Conservation (phyloP, 1,139 yeast genomes). For the Yamadazyma sp. region DNA sequence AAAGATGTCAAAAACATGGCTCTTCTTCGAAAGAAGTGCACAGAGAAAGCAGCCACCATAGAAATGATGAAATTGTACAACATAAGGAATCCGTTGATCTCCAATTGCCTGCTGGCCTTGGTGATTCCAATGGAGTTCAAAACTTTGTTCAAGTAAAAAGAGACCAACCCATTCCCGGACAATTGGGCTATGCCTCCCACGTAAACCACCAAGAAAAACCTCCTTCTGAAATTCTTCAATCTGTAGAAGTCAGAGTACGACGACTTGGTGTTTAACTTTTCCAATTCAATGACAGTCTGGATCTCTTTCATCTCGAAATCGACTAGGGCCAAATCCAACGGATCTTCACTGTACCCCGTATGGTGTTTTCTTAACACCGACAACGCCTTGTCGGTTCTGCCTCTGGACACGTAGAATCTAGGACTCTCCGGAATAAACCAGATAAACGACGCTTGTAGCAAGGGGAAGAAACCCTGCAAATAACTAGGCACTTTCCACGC, state of each 20-base stretch:
- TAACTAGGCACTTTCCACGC: conserved; percentile 47
- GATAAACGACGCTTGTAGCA: conserved; percentile 23
- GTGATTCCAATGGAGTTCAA: conserved; percentile 51
- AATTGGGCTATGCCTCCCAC: conserved; percentile 43
- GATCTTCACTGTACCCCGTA: conserved; percentile 33
- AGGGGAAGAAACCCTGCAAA: conserved; percentile 41
- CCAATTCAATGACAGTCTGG: conserved; percentile 35
- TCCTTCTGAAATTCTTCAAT: conserved; percentile 39
- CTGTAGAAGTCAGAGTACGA: conserved; percentile 38
- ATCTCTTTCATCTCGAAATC: conserved; percentile 48
- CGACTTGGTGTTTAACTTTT: conserved; percentile 22
- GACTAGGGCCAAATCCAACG: conserved; percentile 24
- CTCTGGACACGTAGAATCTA: conserved; percentile 37
- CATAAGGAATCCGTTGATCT: conserved; percentile 46
- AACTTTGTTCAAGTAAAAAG: conserved; percentile 49
- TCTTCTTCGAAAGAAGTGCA: conserved; percentile 40
- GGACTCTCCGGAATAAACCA: conserved; percentile 49
- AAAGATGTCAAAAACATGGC: conserved; percentile 39
- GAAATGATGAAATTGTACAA: conserved; percentile 41
- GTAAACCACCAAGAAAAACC: conserved; percentile 36
- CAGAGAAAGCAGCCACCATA: conserved; percentile 26
- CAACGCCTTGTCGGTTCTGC: conserved; percentile 36
- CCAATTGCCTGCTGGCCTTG: conserved; percentile 42
- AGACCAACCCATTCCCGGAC: conserved; percentile 52
- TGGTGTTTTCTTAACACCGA: conserved; percentile 43